Base-by-base conservation (phyloP, 345 rosid genomes). In the Eucalyptus dawsonii region DNA sequence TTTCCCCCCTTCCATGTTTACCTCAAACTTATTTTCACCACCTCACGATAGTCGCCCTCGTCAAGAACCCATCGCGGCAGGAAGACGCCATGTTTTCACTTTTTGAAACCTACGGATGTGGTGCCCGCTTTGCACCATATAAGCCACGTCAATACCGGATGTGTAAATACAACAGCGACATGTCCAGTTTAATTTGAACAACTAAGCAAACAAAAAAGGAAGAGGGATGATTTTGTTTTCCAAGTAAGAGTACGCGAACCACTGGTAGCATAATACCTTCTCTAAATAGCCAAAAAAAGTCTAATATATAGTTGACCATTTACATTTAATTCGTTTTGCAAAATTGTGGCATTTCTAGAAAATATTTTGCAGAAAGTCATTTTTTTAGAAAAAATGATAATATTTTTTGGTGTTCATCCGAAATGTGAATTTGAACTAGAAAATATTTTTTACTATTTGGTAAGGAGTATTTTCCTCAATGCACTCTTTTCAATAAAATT, bases 321-420 rank as follows among this genome's bases (percentile, higher is more conserved):
- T 53, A 53, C 2, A 1, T 0, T 53, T 2, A 0, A 53, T 19
- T 53, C 10, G 0, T 19, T 53, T 53, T 53, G 56, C 1, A 0
- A 19, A 53, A 53, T 0, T 53, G 1, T 53, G 10, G 24, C 1
- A 0, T 53, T 53, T 53, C 0, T 53, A 53, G 10, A 53, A 19
- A 53, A 19, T 53, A 53, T 19, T 53, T 53, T 53, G 0, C 0
- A 53, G 58, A 0, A 53, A 53, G 24, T 53, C 1, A 17, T 53
- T 19, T 53, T 53, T 53, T 1, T 1, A 4, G 3, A 53, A 53
- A 50, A 53, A 53, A 19, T 17, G 56, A 19, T 19, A 19, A 53
- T 53, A 19, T 19, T 17, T 50, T 53, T 53, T 0, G 5, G 1
- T 53, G 10, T 53, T 19, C 0, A 7, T 0, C 0, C 0, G 1